These are phyloP conservation scores for Ogataea pilisensis DNA, from an alignment of 805 yeast genomes.

Conservation along the genomic window DNA sequence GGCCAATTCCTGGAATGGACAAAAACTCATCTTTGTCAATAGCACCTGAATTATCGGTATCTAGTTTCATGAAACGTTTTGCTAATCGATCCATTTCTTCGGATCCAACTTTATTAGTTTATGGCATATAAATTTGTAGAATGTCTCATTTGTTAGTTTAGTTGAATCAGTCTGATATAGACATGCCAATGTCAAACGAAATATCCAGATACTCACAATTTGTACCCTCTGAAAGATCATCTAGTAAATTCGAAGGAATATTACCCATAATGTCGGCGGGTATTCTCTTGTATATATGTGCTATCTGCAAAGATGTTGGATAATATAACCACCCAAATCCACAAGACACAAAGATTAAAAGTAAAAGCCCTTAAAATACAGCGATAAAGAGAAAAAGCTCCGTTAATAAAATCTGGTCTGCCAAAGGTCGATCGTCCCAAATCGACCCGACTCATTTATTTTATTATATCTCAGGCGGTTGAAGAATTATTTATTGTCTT, in stretches of 20 bases:
- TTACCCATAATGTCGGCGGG: constrained; percentile 30
- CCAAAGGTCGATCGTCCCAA: no score
- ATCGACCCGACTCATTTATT: no score
- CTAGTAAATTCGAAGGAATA: constrained; percentile 43
- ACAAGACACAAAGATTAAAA: no score
- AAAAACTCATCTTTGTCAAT: constrained; percentile 88
- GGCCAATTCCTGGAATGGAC: constrained; percentile 86
- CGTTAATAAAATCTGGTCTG: no score
- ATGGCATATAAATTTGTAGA: constrained; percentile 1
- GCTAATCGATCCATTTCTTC: constrained; percentile 91
- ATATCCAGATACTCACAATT: constrained; percentile 48
- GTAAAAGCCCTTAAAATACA: no score
- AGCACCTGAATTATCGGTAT: constrained; percentile 87
- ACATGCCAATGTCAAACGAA: no score
- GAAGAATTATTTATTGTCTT: no score
- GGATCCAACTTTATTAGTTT: constrained; percentile 53
- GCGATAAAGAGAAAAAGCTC: no score
- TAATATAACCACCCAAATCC: no score
- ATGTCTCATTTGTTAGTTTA: background rate
- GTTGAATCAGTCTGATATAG: no score
- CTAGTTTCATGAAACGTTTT: constrained; percentile 91
- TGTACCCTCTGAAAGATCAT: constrained; percentile 74
- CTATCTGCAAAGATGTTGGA: no score
- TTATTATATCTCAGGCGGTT: no score
- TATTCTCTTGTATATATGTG: background rate